phyloP scores from a whole-genome alignment of 2,329 filamentous ascomycete species.

The Aspergillus viridinutans region DNA sequence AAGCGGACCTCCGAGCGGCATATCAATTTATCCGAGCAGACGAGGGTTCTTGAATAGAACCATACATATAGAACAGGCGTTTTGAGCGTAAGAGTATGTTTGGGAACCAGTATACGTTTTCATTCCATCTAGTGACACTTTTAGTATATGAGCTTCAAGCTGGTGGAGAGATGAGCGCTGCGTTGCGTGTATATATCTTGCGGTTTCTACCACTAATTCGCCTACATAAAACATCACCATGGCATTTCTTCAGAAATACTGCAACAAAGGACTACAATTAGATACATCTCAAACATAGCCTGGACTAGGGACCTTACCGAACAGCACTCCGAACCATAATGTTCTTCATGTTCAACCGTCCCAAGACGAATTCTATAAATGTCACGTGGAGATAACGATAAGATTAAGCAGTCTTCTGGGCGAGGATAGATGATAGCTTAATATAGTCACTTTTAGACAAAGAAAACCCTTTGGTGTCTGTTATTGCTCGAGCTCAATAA shows the following conservation, averaged over 20 bases:
- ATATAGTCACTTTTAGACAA: neutral
- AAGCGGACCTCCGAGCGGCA: slow-evolving; percentile 10
- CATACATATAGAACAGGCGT: neutral
- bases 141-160: neutral
- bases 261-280: too few species aligned
- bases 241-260: too few species aligned
- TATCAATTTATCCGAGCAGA: slow-evolving; percentile 13
- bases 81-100: neutral
- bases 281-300: too few species aligned
- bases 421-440: neutral
- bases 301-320: neutral
- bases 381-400: slow-evolving; percentile 18
- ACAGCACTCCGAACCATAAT: neutral
- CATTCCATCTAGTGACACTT: neutral
- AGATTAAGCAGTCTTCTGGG: neutral
- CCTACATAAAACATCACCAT: too few species aligned
- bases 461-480: neutral
- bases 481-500: neutral
- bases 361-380: neutral
- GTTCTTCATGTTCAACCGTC: neutral
- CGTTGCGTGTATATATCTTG: too few species aligned
- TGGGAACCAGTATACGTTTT: neutral
- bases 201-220: too few species aligned
- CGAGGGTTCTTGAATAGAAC: neutral
- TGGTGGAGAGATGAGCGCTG: too few species aligned